Evolutionary conservation across 345 rosid genomes (phyloP).

Genomic region (Orychophragmus violaceus): DNA sequence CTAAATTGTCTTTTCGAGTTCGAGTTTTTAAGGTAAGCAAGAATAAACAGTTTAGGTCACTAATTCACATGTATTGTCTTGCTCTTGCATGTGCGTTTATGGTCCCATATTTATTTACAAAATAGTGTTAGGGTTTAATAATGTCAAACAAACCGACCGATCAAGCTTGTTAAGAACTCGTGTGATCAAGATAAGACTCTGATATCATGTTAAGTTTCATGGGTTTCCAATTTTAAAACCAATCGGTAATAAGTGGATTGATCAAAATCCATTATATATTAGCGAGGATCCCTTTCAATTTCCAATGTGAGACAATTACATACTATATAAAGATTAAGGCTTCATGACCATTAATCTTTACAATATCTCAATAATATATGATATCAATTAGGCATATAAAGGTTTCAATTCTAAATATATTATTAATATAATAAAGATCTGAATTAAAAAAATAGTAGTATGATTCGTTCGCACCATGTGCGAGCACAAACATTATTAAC

Average conservation of each 20-base stretch:
- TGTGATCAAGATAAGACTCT: conserved; percentile 10
- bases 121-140: background rate
- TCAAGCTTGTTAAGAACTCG: background rate
- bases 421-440: background rate
- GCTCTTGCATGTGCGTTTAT: background rate
- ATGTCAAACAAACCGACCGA: background rate
- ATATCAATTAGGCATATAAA: background rate
- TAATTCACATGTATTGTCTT: background rate
- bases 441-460: too few species aligned
- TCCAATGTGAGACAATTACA: too few species aligned
- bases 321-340: too few species aligned
- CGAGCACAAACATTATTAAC: too few species aligned
- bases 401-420: background rate
- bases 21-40: conserved; percentile 1
- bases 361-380: too few species aligned
- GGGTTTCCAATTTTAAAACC: too few species aligned
- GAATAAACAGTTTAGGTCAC: background rate
- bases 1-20: background rate
- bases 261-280: too few species aligned
- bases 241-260: too few species aligned
- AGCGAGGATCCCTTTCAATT: too few species aligned
- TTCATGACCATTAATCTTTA: too few species aligned
- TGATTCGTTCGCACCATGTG: too few species aligned
- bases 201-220: too few species aligned
- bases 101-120: background rate